Conservation (phyloP, 2,329 filamentous ascomycete genomes). For the Lecanicillium sp. region DNA sequence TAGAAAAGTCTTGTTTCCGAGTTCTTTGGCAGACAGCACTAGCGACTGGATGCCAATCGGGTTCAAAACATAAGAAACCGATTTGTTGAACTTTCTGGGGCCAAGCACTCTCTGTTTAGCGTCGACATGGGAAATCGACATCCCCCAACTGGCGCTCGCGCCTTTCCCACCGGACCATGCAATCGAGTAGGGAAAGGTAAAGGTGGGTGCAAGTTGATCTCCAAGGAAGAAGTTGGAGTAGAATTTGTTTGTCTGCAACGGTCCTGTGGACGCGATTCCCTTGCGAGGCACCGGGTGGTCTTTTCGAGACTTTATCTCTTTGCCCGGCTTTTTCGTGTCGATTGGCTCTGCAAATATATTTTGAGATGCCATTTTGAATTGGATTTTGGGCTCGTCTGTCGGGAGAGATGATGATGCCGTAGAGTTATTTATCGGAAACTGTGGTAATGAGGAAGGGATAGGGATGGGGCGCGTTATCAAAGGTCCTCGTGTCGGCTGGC, state of each 20-base stretch:
- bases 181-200: conserved; percentile 68
- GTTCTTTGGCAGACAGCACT: conserved; percentile 69
- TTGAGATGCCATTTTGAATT: conserved; percentile 19
- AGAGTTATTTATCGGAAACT: conserved; percentile 9
- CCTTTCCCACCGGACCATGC: conserved; percentile 60
- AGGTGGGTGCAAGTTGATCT: conserved; percentile 60
- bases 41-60: conserved; percentile 77
- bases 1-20: conserved; percentile 52
- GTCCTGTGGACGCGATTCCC: conserved; percentile 38
- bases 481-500: conserved; percentile 1
- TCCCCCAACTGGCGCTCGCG: conserved; percentile 61
- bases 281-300: conserved; percentile 53
- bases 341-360: conserved; percentile 53
- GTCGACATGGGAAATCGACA: conserved; percentile 70
- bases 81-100: conserved; percentile 43
- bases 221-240: conserved; percentile 76
- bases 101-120: conserved; percentile 61
- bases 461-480: conserved; percentile 21
- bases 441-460: conserved; percentile 20
- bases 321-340: conserved; percentile 41
- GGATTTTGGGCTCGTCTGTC: conserved; percentile 24
- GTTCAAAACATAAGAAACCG: conserved; percentile 67
- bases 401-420: conserved; percentile 15
- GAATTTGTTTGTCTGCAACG: conserved; percentile 72
- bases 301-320: conserved; percentile 34